phyloP scores from a whole-genome alignment of 495 filamentous ascomycete genomes.

The Penicillium manginii region DNA sequence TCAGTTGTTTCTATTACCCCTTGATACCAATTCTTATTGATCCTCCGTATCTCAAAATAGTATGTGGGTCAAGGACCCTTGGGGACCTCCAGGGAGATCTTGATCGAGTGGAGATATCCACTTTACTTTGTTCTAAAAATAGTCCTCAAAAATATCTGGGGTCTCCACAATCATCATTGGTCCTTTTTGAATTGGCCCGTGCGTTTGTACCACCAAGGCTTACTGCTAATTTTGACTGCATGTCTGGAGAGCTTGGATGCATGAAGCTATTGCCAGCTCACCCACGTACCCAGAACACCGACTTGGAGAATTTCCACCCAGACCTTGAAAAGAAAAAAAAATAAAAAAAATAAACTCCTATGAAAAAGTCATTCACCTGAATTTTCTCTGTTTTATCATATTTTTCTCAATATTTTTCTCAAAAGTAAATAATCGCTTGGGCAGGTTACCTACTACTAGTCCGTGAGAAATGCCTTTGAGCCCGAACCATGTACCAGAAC shows the following conservation, averaged over 20 bases:
- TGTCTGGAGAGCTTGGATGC: background rate
- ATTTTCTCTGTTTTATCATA: background rate
- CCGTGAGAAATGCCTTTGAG: too few relatives aligned
- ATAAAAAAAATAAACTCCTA: too few relatives aligned
- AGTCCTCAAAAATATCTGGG: too few relatives aligned
- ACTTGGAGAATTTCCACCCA: background rate
- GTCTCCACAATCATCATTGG: background rate
- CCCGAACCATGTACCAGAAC: too few relatives aligned
- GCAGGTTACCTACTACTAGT: too few relatives aligned
- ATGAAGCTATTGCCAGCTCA: background rate
- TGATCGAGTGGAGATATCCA: background rate
- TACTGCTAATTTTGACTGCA: background rate
- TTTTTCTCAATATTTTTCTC: background rate
- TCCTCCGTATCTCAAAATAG: background rate
- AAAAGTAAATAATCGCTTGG: background rate
- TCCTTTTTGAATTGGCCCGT: background rate
- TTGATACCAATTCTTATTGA: background rate
- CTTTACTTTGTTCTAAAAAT: background rate
- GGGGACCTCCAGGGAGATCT: too few relatives aligned
- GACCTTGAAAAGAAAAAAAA: background rate
- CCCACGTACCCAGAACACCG: background rate
- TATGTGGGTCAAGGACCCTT: too few relatives aligned
- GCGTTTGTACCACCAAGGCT: background rate
- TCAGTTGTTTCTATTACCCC: background rate
- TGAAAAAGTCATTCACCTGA: background rate